Percentiles rank a stretch among this genome's conserved stretches.
Evolutionary conservation across 345 rosid species (phyloP).

Genomic region (Xanthoceras sorbifolium): DNA sequence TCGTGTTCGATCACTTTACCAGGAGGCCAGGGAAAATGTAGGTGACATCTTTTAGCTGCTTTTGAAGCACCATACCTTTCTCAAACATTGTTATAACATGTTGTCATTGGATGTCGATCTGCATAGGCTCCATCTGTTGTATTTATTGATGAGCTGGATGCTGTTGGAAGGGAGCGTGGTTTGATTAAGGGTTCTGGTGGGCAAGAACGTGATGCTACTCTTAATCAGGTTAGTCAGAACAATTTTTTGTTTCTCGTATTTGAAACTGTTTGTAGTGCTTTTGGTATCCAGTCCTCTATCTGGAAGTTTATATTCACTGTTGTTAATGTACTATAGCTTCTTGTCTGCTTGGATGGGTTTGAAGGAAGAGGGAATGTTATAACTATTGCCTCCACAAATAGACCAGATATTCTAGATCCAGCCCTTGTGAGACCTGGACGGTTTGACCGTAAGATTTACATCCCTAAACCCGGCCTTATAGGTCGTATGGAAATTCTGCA

Average conservation of each 20-base stretch:
- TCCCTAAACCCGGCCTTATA: slow-evolving; percentile 87
- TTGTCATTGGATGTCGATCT: slow-evolving; percentile 15
- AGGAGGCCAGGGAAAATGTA: slow-evolving; percentile 88
- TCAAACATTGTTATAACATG: not conserved
- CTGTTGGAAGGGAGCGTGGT: slow-evolving; percentile 97
- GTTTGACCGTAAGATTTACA: slow-evolving; percentile 78
- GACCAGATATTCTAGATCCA: slow-evolving; percentile 95
- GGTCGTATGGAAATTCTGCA: slow-evolving; percentile 88
- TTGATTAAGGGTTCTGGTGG: slow-evolving; percentile 95
- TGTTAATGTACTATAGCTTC: slow-evolving; percentile 57
- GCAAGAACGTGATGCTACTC: slow-evolving; percentile 97
- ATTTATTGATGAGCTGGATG: slow-evolving; percentile 93
- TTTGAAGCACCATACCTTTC: not conserved
- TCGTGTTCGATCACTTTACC: slow-evolving; percentile 90
- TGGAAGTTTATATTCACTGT: slow-evolving; percentile 6
- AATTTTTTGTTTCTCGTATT: not conserved
- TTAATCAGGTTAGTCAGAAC: slow-evolving; percentile 72
- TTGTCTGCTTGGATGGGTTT: slow-evolving; percentile 93
- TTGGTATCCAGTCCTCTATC: not conserved
- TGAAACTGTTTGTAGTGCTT: slow-evolving; percentile 4
- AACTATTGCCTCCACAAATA: slow-evolving; percentile 92
- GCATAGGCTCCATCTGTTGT: slow-evolving; percentile 87
- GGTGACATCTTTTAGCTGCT: slow-evolving; percentile 22
- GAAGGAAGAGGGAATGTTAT: slow-evolving; percentile 97
- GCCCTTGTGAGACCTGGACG: slow-evolving; percentile 95